Percentiles rank a stretch among this genome's conserved stretches.
Evolutionary conservation across 257 asterid genomes (phyloP).

Genomic region (Rhazya stricta): DNA sequence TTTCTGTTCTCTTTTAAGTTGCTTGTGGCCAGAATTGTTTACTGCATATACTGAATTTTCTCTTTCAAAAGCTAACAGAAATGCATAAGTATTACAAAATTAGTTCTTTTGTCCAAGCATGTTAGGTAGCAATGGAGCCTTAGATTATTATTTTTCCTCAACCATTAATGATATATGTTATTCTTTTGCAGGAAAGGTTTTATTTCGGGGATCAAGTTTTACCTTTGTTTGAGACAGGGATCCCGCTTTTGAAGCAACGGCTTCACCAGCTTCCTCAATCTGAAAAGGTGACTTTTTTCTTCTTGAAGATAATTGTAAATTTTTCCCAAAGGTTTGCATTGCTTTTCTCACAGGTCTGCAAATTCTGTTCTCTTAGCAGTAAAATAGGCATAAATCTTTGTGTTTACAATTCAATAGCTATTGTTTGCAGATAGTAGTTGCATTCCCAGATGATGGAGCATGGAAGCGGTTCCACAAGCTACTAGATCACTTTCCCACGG

Average conservation of each 20-base stretch:
- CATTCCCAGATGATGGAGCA: conserved; percentile 99
- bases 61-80: neutral
- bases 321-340: neutral
- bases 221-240: conserved; percentile 90
- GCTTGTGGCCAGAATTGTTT: neutral
- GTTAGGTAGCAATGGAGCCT: neutral
- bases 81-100: neutral
- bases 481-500: conserved; percentile 70
- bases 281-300: conserved; percentile 49
- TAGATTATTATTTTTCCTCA: neutral
- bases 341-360: neutral
- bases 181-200: conserved; percentile 73
- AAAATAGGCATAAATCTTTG: neutral
- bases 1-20: neutral
- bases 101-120: neutral
- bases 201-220: conserved; percentile 80
- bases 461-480: conserved; percentile 96
- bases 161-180: neutral
- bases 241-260: conserved; percentile 81
- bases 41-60: neutral
- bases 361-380: neutral
- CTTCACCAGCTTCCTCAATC: conserved; percentile 67
- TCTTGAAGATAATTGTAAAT: conserved; percentile 7
- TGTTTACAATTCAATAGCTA: conserved; percentile 4
- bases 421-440: conserved; percentile 65